Conservation (phyloP, 1,284 basidiomycete species). For the Leccinum pallidistipes region DNA sequence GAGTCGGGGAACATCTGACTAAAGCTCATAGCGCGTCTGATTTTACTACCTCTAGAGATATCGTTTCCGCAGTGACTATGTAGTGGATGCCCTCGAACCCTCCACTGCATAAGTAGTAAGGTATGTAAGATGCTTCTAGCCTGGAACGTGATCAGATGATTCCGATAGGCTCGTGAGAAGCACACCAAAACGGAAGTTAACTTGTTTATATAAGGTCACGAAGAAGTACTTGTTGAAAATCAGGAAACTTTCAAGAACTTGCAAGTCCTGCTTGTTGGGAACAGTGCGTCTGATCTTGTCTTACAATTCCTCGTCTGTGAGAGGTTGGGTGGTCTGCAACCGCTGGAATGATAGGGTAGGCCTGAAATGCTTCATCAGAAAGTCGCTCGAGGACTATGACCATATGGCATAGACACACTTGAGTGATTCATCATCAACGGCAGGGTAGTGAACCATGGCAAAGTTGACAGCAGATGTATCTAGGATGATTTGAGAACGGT, state of each 20-base stretch:
- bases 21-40: no score
- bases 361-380: constrained; percentile 38
- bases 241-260: constrained; percentile 93
- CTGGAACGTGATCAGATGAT: no score
- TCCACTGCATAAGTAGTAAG: no score
- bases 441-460: constrained; percentile 91
- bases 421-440: constrained; percentile 57
- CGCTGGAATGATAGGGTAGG: constrained; percentile 97
- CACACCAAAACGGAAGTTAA: no score
- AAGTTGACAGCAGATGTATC: constrained; percentile 96
- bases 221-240: constrained; percentile 87
- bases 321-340: constrained; percentile 83
- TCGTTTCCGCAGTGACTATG: no score
- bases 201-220: no score
- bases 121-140: no score
- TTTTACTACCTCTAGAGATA: no score
- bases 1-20: no score
- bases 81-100: no score
- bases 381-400: neutral
- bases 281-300: constrained; percentile 86
- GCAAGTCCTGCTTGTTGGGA: constrained; percentile 88
- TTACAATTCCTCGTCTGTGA: constrained; percentile 85
- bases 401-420: constrained; percentile 55
- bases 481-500: constrained; percentile 32
- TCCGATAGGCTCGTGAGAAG: no score